Conservation (phyloP, 768 basidiomycete species). For the Mrakia hoshinonis region DNA sequence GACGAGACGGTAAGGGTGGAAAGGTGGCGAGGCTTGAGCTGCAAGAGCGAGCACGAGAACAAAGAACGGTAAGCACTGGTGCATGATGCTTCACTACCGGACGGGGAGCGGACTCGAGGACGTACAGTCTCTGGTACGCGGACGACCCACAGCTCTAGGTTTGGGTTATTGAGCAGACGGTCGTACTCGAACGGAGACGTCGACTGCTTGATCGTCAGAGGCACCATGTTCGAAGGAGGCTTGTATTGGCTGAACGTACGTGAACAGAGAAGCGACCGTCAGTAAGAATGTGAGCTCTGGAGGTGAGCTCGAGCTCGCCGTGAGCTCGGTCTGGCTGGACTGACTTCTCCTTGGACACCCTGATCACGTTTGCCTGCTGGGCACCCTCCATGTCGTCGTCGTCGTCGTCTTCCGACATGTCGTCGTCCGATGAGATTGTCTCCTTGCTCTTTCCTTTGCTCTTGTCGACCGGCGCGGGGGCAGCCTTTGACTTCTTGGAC, state of each 20-base stretch:
- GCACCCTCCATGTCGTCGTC: neutral
- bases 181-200: constrained; percentile 22
- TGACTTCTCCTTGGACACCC: constrained; percentile 2
- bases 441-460: constrained; percentile 17
- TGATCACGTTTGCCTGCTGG: neutral
- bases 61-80: neutral
- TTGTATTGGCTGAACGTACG: constrained; percentile 3
- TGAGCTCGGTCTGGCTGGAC: neutral
- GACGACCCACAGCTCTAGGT: constrained; percentile 19
- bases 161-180: constrained; percentile 8
- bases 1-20: constrained; percentile 7
- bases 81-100: neutral
- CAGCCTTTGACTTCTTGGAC: neutral
- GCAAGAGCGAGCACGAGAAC: neutral
- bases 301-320: neutral
- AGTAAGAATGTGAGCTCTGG: constrained; percentile 2
- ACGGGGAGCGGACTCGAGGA: neutral
- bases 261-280: neutral
- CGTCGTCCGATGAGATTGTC: constrained; percentile 7
- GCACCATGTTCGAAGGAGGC: constrained; percentile 12
- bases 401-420: neutral
- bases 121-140: constrained; percentile 16
- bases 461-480: neutral
- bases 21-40: constrained; percentile 19
- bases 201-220: constrained; percentile 9